Base-by-base conservation (phyloP, 2,329 filamentous ascomycete genomes). In the Fusarium irregulare region DNA sequence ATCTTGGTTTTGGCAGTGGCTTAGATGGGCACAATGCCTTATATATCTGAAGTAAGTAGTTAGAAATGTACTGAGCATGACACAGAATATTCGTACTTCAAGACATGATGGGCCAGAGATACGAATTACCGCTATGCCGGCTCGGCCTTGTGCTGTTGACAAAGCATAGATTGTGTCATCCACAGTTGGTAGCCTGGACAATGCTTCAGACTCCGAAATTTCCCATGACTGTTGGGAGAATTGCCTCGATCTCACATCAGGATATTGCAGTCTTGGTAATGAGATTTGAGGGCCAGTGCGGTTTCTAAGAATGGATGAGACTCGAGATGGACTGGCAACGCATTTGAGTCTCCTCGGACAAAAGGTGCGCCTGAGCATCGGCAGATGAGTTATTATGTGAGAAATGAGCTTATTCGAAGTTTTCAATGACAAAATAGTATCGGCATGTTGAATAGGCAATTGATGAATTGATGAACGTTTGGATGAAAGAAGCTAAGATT, bases 61-160 rank as follows among this genome's bases (percentile, higher is more conserved):
- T 21, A 73, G 59, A 30, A 53, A 25, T 28, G 4, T 30, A 10
- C 41, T 16, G 10, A 7, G 11, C 11, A 10, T n/a, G 6, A 18
- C 16, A 9, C 56, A 14, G 27, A 23, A 37, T 30, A 23, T 12
- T 28, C 81, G 74, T 83, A 93, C 91, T 75, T 90, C 84, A 63
- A 87, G 80, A 79, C 92, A 95, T 46, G 89, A 88, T 28, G 92
- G 87, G 0, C 96, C 96, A 7, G 96, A 98, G 27, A 97, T 85
- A 16, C 96, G 89, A 55, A 98, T 89, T 37, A 98, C 90, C 3
- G 95, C 95, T 77, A 99, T 97, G 2, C 94, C 96, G 45, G 93
- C 94, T 77, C 90, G 90, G 2, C 95, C 96, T 13, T 91, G 84
- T 1, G 93, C 93, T 1, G 94, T 97, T 0, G 95, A 98, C 1